Percentiles rank a stretch among this genome's conserved stretches.
phyloP scores from a whole-genome alignment of 2,329 filamentous ascomycete genomes.

The Elsinoe fawcettii region DNA sequence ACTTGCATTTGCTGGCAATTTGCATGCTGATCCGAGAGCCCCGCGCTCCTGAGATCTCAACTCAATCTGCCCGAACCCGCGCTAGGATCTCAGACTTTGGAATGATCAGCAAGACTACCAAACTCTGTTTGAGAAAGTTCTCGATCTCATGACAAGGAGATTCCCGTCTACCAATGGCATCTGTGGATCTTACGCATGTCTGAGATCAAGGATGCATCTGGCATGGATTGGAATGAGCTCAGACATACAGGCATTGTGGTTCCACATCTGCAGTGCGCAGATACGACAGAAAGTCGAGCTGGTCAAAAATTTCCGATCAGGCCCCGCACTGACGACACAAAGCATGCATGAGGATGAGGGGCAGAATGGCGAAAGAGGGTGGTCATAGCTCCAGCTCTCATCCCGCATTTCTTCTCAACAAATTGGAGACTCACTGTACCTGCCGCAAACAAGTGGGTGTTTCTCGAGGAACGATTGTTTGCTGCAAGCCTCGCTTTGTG shows the following conservation, averaged over 20 bases:
- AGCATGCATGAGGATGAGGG: conserved; percentile 2
- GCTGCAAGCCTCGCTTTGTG: not conserved
- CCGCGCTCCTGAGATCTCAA: conserved; percentile 12
- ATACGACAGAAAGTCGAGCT: not conserved
- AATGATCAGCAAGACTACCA: conserved; percentile 14
- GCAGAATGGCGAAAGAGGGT: not conserved
- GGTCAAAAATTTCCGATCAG: not conserved
- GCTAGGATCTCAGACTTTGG: conserved; percentile 13
- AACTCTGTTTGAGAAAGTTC: not conserved
- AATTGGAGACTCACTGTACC: not conserved
- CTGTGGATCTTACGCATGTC: not conserved
- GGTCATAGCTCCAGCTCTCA: conserved; percentile 2
- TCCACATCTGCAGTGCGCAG: not conserved
- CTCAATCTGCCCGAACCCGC: conserved; percentile 12
- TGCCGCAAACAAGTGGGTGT: not conserved
- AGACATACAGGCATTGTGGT: not conserved
- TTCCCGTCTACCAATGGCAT: not conserved
- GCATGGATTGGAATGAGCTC: not conserved
- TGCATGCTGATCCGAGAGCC: conserved; percentile 1
- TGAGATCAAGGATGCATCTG: not conserved
- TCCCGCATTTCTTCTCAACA: conserved; percentile 1
- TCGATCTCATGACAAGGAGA: conserved; percentile 10
- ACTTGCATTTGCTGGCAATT: conserved; percentile 5
- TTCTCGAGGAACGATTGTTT: not conserved
- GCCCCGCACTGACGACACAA: conserved; percentile 15